Conservation (phyloP, 371 early-diverging fungal genomes). For the Saksenaea vasiformis region DNA sequence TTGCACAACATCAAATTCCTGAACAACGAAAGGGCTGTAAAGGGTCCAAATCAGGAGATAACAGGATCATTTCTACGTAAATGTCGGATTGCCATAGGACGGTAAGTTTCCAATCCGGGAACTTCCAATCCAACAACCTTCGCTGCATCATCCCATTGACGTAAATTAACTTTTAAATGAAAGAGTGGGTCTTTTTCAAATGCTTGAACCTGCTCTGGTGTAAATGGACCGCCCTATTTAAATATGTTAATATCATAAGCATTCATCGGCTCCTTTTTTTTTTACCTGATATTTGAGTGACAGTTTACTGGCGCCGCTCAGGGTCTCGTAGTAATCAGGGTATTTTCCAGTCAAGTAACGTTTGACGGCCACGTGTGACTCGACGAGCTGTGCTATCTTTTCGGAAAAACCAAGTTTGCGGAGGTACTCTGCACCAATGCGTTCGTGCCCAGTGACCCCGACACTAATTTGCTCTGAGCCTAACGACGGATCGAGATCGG, state of each 20-base stretch:
- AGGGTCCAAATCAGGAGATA: no score
- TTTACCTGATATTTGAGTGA: conserved; percentile 55
- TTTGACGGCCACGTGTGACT: conserved; percentile 57
- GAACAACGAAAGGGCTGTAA: no score
- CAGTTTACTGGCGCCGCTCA: conserved; percentile 52
- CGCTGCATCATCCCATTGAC: conserved; percentile 57
- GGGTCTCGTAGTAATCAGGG: conserved; percentile 38
- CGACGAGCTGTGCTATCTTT: conserved; percentile 51
- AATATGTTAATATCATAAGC: neutral
- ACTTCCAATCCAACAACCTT: conserved; percentile 45
- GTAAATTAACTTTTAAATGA: conserved; percentile 51
- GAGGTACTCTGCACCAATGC: conserved; percentile 53
- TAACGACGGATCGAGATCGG: conserved; percentile 20
- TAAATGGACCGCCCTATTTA: conserved; percentile 46
- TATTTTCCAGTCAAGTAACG: conserved; percentile 54
- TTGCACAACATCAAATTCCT: no score
- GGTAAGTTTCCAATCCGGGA: conserved; percentile 46
- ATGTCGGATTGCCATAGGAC: conserved; percentile 34
- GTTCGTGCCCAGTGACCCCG: conserved; percentile 53
- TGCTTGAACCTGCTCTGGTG: conserved; percentile 34
- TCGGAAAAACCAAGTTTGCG: conserved; percentile 50
- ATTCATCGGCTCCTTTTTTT: neutral
- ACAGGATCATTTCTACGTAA: neutral
- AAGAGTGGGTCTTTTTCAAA: conserved; percentile 54
- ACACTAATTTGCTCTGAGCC: conserved; percentile 29